Percentiles rank a stretch among this genome's conserved stretches.
Evolutionary conservation across 768 basidiomycete genomes (phyloP).

Genomic region (Leccinum variicolor): DNA sequence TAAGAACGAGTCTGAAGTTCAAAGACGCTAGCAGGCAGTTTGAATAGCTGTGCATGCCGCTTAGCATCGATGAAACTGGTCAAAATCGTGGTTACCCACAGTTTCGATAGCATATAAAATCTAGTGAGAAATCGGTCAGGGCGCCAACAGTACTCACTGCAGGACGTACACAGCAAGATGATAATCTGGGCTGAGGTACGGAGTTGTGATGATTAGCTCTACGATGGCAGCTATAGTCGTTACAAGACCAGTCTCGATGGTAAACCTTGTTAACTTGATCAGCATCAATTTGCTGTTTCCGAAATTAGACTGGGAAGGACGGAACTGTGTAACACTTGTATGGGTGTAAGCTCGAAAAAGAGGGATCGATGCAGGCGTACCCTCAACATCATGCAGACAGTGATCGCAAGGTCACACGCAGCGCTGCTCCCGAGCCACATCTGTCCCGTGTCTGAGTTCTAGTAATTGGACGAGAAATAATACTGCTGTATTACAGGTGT

Average conservation of each 20-base stretch:
- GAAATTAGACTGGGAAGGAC: background rate
- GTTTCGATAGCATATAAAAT: constrained; percentile 1
- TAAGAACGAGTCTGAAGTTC: constrained; percentile 7
- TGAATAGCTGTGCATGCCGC: constrained; percentile 4
- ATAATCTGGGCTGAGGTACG: no score
- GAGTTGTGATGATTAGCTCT: constrained; percentile 3
- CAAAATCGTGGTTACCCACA: background rate
- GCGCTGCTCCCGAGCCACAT: constrained; percentile 20
- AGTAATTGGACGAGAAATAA: background rate
- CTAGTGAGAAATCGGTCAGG: background rate
- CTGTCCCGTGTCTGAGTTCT: background rate
- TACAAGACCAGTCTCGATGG: constrained; percentile 15
- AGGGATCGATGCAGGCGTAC: background rate
- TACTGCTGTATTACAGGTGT: background rate
- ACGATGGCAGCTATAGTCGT: constrained; percentile 9
- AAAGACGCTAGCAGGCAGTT: constrained; percentile 5
- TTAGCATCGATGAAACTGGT: background rate
- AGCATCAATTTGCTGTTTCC: background rate
- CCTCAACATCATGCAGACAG: constrained; percentile 13
- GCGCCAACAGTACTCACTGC: fast-evolving
- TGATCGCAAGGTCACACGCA: constrained; percentile 17
- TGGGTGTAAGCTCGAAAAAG: background rate
- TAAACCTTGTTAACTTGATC: constrained; percentile 8
- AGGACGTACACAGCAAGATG: constrained; percentile 12
- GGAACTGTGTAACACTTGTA: background rate